These are phyloP conservation scores for Yamagishiella unicocca DNA, from an alignment of 139 green algal species.

Conservation along the genomic window DNA sequence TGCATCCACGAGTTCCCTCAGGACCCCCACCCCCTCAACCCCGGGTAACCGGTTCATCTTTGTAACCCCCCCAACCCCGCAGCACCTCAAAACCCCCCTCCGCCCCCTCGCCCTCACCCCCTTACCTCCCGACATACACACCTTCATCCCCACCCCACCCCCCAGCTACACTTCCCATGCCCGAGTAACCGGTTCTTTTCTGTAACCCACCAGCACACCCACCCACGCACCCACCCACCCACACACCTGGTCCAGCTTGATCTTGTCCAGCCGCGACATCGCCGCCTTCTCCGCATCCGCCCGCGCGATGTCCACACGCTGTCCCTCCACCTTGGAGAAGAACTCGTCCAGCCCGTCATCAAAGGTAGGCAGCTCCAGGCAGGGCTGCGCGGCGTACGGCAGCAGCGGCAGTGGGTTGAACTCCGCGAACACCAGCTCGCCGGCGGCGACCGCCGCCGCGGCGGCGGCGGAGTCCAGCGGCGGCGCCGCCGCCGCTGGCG, in stretches of 20 bases:
- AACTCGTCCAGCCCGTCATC: conserved; percentile 94
- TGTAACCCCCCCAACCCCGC: neutral
- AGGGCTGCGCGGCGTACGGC: conserved; percentile 64
- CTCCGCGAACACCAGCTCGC: conserved; percentile 75
- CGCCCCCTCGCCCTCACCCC: neutral
- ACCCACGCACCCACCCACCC: neutral
- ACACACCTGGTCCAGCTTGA: conserved; percentile 76
- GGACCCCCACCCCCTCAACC: neutral
- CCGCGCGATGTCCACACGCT: conserved; percentile 71
- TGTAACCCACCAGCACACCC: neutral
- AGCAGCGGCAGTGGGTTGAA: conserved; percentile 86
- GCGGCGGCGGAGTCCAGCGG: neutral
- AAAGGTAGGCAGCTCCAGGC: conserved; percentile 83
- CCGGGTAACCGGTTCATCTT: neutral
- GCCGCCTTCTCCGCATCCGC: conserved; percentile 73
- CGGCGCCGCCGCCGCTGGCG: neutral
- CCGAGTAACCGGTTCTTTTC: neutral
- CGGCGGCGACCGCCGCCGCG: neutral
- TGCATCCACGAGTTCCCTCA: too few species aligned
- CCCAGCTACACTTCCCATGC: too few species aligned
- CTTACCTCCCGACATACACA: neutral
- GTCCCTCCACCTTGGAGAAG: conserved; percentile 87
- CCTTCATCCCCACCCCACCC: too few species aligned
- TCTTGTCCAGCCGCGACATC: conserved; percentile 84
- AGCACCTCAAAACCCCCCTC: neutral